Evolutionary conservation across 495 filamentous ascomycete genomes (phyloP), one percentile per base, ranked within the genome.

Genomic region (Aspergillus avenaceus): DNA sequence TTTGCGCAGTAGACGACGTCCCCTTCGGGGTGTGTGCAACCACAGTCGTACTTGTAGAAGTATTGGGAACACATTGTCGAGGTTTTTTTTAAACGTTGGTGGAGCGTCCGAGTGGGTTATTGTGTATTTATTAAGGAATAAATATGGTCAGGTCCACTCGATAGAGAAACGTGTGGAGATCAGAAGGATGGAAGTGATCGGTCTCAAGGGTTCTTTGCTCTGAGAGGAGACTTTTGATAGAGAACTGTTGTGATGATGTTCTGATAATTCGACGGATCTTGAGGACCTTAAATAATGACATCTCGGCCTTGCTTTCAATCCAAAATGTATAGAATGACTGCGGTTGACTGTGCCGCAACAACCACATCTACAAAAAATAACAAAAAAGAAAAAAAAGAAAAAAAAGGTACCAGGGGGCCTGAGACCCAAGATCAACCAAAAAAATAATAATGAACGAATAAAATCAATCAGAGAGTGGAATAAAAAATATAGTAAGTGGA

Each of bases 41-140:
- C 69, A 51, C 71, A 75, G 52, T 70, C 69, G 57, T 69, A 75
- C 19, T 68, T 53, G 58, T 65, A 63, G 50, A 69, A 70, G 50
- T 73, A 75, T 31, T 69, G 46, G 2, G 66, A 73, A 45, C 70
- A 74, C 70, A 74, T 73, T 24, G 19, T 65, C 57, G 26, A 28
- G 6, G 27, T 38, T 41, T 26, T 23, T 16, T 45, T 19, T 32
- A 18, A n/a, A 22, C 22, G 19, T 14, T 24, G 27, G 45, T 22
- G 21, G 21, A 24, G 19, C 31, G 5, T 22, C n/a, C n/a, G n/a
- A n/a, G 40, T n/a, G 21, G 21, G 16, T 25, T 14, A n/a, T 18
- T 28, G 45, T 37, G 31, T 6, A n/a, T 45, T 42, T 22, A 31
- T 32, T 31, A 22, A 32, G 26, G 8, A 29, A 25, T 31, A 45